phyloP scores from a whole-genome alignment of 257 asterid genomes.

The Nicotiana paniculata region DNA sequence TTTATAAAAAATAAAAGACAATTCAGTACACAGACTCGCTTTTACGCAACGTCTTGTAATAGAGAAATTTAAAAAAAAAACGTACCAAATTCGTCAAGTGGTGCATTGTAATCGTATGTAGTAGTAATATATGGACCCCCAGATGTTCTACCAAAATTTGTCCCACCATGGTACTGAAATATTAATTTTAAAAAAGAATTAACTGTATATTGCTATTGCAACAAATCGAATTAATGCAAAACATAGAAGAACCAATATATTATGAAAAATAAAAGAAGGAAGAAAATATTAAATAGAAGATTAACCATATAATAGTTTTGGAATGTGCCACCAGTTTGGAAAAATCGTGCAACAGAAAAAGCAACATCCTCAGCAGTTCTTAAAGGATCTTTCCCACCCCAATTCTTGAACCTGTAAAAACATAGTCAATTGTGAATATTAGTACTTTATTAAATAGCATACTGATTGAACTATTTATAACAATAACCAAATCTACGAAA shows the following conservation, averaged over 20 bases:
- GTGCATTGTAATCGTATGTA: conserved; percentile 73
- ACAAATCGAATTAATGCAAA: background rate
- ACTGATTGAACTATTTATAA: background rate
- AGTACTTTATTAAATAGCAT: background rate
- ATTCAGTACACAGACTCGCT: too few relatives aligned
- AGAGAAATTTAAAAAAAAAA: background rate
- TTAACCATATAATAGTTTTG: conserved; percentile 79
- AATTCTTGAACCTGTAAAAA: conserved; percentile 53
- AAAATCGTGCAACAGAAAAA: conserved; percentile 65
- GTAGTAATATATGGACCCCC: conserved; percentile 86
- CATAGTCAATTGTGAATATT: background rate
- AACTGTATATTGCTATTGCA: background rate
- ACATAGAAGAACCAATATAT: background rate
- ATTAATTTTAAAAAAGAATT: background rate
- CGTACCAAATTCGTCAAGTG: conserved; percentile 65
- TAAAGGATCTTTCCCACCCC: conserved; percentile 60
- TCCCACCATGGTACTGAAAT: conserved; percentile 75
- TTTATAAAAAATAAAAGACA: background rate
- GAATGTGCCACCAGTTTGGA: conserved; percentile 61
- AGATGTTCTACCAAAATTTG: conserved; percentile 68
- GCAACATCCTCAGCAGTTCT: conserved; percentile 76
- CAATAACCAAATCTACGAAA: background rate
- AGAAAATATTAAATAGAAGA: background rate
- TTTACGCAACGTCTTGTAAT: too few relatives aligned
- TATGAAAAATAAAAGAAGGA: background rate